Evolutionary conservation across 192 early-diverging fungal genomes (phyloP), one percentile per base, ranked within the genome.

Genomic region (Coemansia sp.): DNA sequence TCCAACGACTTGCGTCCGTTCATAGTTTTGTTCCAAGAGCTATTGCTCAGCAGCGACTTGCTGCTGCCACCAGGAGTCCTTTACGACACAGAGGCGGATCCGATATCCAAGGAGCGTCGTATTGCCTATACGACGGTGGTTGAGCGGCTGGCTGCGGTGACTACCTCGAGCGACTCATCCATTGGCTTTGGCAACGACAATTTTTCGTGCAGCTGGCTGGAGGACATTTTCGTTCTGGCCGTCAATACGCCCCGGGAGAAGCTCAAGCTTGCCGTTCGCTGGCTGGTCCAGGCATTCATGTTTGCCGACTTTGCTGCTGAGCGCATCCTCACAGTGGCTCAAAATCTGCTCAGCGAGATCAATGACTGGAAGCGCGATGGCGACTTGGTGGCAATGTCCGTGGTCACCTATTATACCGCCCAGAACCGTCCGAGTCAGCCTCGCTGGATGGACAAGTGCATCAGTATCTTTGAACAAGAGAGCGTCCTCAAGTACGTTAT

Each of bases 1-100:
- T 84, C 89, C n/a, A 81, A 81, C 17, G 68, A 81, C 17, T 77
- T 92, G 31, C 87, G 88, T 8, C 87, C 89, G 13, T 93, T 87
- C 77, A 62, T 94, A 40, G 86, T 88, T 9, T 78, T 94, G 48
- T 92, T 94, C 80, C 89, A 92, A 50, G 92, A 91, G 54, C 77
- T 93, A n/a, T 40, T 94, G 19, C 88, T 94, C 62, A 78, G 87
- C 63, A 81, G 81, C 7, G 83, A 88, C 35, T 50, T 88, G 34
- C 48, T 66, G 19, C 77, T 87, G 13, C 87, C 89, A 3, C 79
- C 79, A 8, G 79, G 74, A n/a, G 51, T 84, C 0, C 9, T 67
- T 2, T 77, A 78, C n/a, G 70, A 85, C 14, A 67, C 50, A 1
- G 69, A 72, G 1, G 37, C 36, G 2, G 9, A 40, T 13, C 66